Conservation (phyloP, 257 asterid species). For the Catharanthus roseus region DNA sequence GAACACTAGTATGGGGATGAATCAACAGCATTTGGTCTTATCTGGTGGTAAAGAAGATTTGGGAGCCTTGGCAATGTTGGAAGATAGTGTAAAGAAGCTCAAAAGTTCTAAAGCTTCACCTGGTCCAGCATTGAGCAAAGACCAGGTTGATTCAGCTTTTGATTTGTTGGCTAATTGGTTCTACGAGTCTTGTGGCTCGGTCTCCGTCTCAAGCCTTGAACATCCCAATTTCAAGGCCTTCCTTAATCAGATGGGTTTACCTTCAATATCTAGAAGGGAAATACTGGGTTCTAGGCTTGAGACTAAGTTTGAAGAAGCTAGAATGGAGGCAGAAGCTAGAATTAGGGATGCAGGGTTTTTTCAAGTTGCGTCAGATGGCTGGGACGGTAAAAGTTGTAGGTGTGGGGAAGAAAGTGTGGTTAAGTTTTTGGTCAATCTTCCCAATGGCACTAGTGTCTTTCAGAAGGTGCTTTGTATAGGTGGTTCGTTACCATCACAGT, state of each 20-base stretch:
- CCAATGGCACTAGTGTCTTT: slow-evolving; percentile 70
- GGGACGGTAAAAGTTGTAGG: slow-evolving; percentile 42
- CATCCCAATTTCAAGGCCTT: slow-evolving; percentile 78
- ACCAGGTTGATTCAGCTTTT: slow-evolving; percentile 53
- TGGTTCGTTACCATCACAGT: slow-evolving; percentile 47
- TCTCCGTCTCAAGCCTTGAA: slow-evolving; percentile 60
- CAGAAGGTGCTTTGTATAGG: slow-evolving; percentile 46
- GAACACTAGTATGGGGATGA: slow-evolving; percentile 13
- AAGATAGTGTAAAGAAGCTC: slow-evolving; percentile 76
- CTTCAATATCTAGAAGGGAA: slow-evolving; percentile 46
- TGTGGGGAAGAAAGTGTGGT: slow-evolving; percentile 43
- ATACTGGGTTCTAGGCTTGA: slow-evolving; percentile 52
- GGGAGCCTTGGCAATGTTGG: slow-evolving; percentile 73
- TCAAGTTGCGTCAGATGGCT: slow-evolving; percentile 67
- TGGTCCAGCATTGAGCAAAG: slow-evolving; percentile 45
- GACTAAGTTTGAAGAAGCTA: slow-evolving; percentile 61
- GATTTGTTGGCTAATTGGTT: slow-evolving; percentile 70
- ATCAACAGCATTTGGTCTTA: slow-evolving; percentile 39
- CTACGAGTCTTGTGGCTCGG: slow-evolving; percentile 62
- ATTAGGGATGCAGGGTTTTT: slow-evolving; percentile 69
- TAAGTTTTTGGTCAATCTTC: slow-evolving; percentile 59
- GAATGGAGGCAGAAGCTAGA: slow-evolving; percentile 50
- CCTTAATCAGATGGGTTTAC: slow-evolving; percentile 69
- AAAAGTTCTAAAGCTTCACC: slow-evolving; percentile 60
- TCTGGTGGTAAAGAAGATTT: slow-evolving; percentile 87